phyloP scores from a whole-genome alignment of 2,329 filamentous ascomycete genomes.

The Aulographum hederae region DNA sequence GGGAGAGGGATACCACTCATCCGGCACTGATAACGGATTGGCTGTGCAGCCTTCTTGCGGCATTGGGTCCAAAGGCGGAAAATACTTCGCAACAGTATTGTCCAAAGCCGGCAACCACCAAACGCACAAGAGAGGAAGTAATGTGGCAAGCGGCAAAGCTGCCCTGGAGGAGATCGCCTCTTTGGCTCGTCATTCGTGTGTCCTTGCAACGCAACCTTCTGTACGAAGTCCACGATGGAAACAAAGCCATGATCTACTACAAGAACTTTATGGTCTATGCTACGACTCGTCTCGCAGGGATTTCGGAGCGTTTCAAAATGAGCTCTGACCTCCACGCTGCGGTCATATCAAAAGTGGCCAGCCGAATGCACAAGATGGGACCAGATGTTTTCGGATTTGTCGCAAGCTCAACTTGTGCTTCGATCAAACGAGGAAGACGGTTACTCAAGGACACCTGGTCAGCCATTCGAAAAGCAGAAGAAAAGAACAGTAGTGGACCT shows the following conservation, averaged over 20 bases:
- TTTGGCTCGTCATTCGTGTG: slow-evolving; percentile 46
- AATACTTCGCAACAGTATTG: slow-evolving; percentile 19
- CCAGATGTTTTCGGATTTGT: too few species aligned
- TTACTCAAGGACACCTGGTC: too few species aligned
- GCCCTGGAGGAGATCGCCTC: slow-evolving; percentile 44
- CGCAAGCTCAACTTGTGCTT: too few species aligned
- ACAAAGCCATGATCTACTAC: slow-evolving; percentile 31
- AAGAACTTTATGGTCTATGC: slow-evolving; percentile 21
- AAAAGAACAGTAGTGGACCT: too few species aligned
- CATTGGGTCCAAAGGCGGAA: slow-evolving; percentile 24
- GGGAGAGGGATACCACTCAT: slow-evolving; percentile 37
- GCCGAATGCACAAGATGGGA: too few species aligned
- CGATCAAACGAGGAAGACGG: too few species aligned
- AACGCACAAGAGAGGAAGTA: slow-evolving; percentile 46
- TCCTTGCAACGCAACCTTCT: slow-evolving; percentile 35
- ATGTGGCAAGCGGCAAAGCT: slow-evolving; percentile 25
- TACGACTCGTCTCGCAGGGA: too few species aligned
- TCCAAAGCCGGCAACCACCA: too few species aligned
- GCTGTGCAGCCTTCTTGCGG: slow-evolving; percentile 41
- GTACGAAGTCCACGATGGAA: too few species aligned
- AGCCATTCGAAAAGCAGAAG: too few species aligned
- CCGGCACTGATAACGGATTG: slow-evolving; percentile 41
- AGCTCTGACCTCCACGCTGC: not conserved
- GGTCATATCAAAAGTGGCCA: too few species aligned
- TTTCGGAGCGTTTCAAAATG: too few species aligned